These are phyloP conservation scores for Pythium biforme DNA, from an alignment of 352 stramenopile species.

Conservation along the genomic window DNA sequence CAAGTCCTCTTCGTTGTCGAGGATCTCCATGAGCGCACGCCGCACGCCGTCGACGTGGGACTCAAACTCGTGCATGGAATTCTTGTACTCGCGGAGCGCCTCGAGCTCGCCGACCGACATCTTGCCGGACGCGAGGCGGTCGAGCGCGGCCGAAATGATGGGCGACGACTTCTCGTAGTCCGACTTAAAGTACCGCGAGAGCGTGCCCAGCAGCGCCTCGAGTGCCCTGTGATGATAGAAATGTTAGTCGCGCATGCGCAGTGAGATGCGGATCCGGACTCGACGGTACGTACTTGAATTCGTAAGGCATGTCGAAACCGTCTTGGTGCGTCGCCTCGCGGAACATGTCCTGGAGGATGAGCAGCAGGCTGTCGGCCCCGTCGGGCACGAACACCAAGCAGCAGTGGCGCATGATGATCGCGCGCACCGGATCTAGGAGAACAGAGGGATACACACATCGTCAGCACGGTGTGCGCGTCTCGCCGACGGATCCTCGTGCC, in stretches of 20 bases:
- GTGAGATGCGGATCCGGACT: no score
- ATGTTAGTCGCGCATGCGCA: background rate
- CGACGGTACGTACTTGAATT: constrained; percentile 60
- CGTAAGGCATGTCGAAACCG: constrained; percentile 45
- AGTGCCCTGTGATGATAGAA: constrained; percentile 18
- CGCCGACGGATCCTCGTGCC: no score
- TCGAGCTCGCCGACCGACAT: constrained; percentile 52
- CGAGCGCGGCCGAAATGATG: constrained; percentile 41
- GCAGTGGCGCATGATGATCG: constrained; percentile 68
- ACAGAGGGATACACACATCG: background rate
- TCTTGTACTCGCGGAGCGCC: constrained; percentile 64
- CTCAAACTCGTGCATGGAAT: constrained; percentile 71
- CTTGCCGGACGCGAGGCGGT: constrained; percentile 46
- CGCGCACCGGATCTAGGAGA: constrained; percentile 47
- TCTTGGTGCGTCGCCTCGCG: constrained; percentile 48
- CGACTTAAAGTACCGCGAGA: constrained; percentile 53
- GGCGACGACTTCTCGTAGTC: constrained; percentile 48
- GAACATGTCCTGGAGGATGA: constrained; percentile 69
- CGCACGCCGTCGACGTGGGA: constrained; percentile 58
- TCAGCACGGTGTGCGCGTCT: background rate
- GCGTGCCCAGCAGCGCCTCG: constrained; percentile 47
- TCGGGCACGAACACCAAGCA: constrained; percentile 38
- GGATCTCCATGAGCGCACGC: constrained; percentile 57
- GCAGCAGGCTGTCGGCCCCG: constrained; percentile 53
- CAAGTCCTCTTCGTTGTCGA: constrained; percentile 73